A percentile compares a stretch with the other conserved stretches of the same genome.
These are phyloP conservation scores for Hansenula lynferdii DNA, from an alignment of 1,139 yeast species.

Conservation along the genomic window DNA sequence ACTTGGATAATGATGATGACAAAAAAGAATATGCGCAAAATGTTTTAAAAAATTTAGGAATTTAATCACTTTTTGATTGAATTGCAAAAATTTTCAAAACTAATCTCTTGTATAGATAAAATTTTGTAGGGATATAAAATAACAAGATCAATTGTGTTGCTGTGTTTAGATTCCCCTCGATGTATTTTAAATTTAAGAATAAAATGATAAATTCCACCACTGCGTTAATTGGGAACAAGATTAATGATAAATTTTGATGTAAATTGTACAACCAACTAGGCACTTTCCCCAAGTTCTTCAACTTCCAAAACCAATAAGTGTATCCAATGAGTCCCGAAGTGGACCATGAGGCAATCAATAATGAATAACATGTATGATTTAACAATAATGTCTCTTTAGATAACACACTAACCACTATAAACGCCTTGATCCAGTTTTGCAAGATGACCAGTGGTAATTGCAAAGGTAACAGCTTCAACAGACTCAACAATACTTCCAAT, in stretches of 20 bases:
- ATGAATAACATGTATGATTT: constrained; percentile 1
- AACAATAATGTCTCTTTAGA: not conserved
- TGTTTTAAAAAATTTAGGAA: constrained; percentile 23
- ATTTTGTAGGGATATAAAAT: constrained; percentile 26
- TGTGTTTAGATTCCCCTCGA: constrained; percentile 24
- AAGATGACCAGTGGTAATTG: constrained; percentile 9
- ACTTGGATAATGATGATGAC: constrained; percentile 12
- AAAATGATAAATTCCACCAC: constrained; percentile 48
- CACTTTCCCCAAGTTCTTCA: constrained; percentile 31
- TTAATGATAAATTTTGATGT: constrained; percentile 36
- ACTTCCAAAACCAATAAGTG: constrained; percentile 21
- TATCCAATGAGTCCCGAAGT: constrained; percentile 25
- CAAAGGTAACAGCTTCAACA: constrained; percentile 22
- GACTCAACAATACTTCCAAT: constrained; percentile 23
- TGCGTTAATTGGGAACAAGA: constrained; percentile 42
- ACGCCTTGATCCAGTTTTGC: constrained; percentile 28
- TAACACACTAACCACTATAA: constrained; percentile 38
- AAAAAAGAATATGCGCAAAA: constrained; percentile 20
- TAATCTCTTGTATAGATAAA: constrained; percentile 22
- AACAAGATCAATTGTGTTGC: constrained; percentile 23
- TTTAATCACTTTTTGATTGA: constrained; percentile 1
- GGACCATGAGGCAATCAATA: not conserved
- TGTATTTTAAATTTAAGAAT: constrained; percentile 45
- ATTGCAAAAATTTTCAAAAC: constrained; percentile 6
- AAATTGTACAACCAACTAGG: constrained; percentile 34